Base-by-base conservation (phyloP, 108 stramenopile species). In the Skeletonema potamos region DNA sequence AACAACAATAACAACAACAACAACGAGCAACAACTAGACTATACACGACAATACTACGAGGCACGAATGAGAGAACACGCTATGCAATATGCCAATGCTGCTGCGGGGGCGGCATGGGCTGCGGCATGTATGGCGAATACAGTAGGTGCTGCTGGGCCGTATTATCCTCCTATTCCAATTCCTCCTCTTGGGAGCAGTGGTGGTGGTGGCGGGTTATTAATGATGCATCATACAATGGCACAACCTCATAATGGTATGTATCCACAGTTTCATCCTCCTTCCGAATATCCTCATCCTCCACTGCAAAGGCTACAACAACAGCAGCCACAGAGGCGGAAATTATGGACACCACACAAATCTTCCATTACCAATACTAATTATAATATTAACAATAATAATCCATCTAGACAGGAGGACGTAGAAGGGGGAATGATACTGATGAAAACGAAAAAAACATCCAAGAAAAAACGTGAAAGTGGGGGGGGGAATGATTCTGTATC, bases 21-120 rank as follows among this genome's bases (percentile, higher is more conserved):
- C 22, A 22, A 51, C 22, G 48, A 51, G n/a, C 48, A 51, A 51
- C 48, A 51, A 22, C 71, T 79, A 2, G 66, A 79, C 44, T 70
- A 62, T 32, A 68, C 77, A 6, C 65, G 77, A 51, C 87, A 88
- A 48, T 90, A 76, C 51, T 92, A 87, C 74, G 89, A 92, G 76
- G 76, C 79, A 17, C 86, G 81, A 44, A 92, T 92, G 92, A 77
- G 88, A 69, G 92, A 90, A 57, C 89, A 90, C 68, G 92, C 92
- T 0, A 86, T 85, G 62, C 89, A 89, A 41, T 92, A 89, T 81
- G 92, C 92, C 11, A 84, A 83, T 62, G 92, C 92, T 27, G 92
- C 92, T n/a, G 90, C 90, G 18, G 89, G 84, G 22, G 92, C 92
- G 4, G 90, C 92, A 18, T 86, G 76, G 79, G 89, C 85, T 28